Evolutionary conservation across 225 moss, liverwort and hornwort species (phyloP), one percentile per base, ranked within the genome.

Genomic region (Physcomitrium patens): DNA sequence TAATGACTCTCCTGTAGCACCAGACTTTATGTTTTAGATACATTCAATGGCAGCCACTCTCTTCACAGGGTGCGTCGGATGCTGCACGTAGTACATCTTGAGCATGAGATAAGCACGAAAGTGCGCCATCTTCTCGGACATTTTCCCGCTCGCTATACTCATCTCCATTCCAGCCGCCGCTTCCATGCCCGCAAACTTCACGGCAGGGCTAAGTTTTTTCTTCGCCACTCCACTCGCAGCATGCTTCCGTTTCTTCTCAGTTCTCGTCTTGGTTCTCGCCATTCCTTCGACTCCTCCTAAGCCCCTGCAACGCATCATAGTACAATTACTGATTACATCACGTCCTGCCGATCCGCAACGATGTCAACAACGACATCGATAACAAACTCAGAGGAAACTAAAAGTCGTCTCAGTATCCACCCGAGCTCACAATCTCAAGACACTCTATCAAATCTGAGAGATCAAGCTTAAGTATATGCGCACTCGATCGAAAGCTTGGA

Each of bases 11-110:
- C 81, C 86, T 72, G 75, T 78, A 20, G 83, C 80, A 69, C 78
- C 83, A 2, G 83, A 69, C 65, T 86, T 83, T 80, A 80, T 72
- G 14, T 76, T 72, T 27, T 69, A 72, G 61, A 83, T 83, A 12
- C 31, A 71, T 23, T 86, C 80, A 1, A 80, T 63, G 17, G 86
- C 83, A 7, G 86, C 83, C 68, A 86, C 83, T 55, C 78, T 43
- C 68, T 83, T 80, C 28, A 83, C 78, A 9, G 83, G 83, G 56
- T 86, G 83, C 16, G 65, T n/a, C 9, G 83, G 83, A 24, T 86
- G 86, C 78, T 83, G 83, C 13, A 86, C 20, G 7, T 69, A 80
- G 65, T 83, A 58, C 42, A 86, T 26, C 72, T 80, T 78, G 12
- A 86, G 86, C 83, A 80, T 78, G 50, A 83, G n/a, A 46, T 76